Conservation (phyloP, 805 yeast genomes). For the Ogataea trehalophila region DNA sequence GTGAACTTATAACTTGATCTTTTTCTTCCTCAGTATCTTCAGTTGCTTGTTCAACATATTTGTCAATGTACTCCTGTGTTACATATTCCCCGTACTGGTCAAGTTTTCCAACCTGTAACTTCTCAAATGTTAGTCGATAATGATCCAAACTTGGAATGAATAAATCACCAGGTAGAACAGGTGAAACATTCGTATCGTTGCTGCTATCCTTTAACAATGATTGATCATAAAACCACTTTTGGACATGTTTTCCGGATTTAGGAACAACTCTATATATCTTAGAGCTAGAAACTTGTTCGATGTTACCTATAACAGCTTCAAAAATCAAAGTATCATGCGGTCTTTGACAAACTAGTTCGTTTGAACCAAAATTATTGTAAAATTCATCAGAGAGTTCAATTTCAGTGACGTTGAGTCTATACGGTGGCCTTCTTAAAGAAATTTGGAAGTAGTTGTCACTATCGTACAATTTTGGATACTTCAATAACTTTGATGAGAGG, state of each 20-base stretch:
- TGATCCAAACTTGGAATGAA: slow-evolving; percentile 40
- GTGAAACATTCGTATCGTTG: background rate
- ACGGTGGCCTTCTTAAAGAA: slow-evolving; percentile 39
- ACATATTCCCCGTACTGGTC: slow-evolving; percentile 37
- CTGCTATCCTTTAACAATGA: background rate
- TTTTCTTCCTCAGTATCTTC: background rate
- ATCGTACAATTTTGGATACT: slow-evolving; percentile 37
- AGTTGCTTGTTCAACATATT: background rate
- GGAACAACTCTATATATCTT: slow-evolving; percentile 8
- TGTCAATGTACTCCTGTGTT: slow-evolving; percentile 17
- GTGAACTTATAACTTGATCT: background rate
- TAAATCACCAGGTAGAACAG: slow-evolving; percentile 26
- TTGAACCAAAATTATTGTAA: slow-evolving; percentile 28
- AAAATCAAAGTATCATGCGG: slow-evolving; percentile 8
- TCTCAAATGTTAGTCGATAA: slow-evolving; percentile 43
- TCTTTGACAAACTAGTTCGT: background rate
- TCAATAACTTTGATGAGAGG: slow-evolving; percentile 36
- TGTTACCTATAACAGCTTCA: slow-evolving; percentile 14
- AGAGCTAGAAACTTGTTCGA: slow-evolving; percentile 4
- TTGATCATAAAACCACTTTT: slow-evolving; percentile 4
- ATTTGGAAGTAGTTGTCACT: slow-evolving; percentile 37
- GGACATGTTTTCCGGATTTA: background rate
- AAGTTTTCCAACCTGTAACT: slow-evolving; percentile 33
- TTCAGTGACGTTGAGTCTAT: slow-evolving; percentile 24
- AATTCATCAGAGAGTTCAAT: slow-evolving; percentile 30